Evolutionary conservation across 345 rosid species (phyloP).

Genomic region (Cardiospermum halicacabum): DNA sequence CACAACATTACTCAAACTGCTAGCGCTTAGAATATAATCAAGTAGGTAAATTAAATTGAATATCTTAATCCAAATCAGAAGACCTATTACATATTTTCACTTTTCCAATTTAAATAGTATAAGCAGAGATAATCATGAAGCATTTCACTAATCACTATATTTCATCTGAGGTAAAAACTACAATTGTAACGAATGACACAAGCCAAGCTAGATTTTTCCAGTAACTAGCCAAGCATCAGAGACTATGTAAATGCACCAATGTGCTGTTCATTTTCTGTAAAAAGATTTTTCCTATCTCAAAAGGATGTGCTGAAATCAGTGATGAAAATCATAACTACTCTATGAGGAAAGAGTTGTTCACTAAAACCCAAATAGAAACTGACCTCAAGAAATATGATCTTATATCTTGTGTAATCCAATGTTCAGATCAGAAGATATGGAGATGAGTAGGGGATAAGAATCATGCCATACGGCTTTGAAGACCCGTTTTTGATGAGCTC

Average conservation of each 20-base stretch:
- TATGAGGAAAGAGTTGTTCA: neutral
- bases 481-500: slow-evolving; percentile 85
- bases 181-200: neutral
- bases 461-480: slow-evolving; percentile 84
- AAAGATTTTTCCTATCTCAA: slow-evolving; percentile 33
- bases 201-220: neutral
- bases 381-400: neutral
- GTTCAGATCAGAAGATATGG: slow-evolving; percentile 83
- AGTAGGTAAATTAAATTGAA: too few relatives aligned
- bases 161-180: neutral
- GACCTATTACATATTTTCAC: too few relatives aligned
- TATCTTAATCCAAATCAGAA: too few relatives aligned
- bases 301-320: slow-evolving; percentile 33
- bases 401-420: slow-evolving; percentile 72
- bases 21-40: too few relatives aligned
- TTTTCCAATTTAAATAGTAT: too few relatives aligned
- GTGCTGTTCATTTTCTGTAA: slow-evolving; percentile 29
- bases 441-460: slow-evolving; percentile 67
- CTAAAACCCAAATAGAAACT: neutral
- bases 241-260: neutral
- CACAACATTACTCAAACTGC: too few relatives aligned
- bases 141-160: neutral
- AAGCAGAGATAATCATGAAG: neutral
- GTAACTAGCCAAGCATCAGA: neutral
- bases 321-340: slow-evolving; percentile 25